Conservation (phyloP, 768 basidiomycete genomes). For the Trametes cinnabarina region DNA sequence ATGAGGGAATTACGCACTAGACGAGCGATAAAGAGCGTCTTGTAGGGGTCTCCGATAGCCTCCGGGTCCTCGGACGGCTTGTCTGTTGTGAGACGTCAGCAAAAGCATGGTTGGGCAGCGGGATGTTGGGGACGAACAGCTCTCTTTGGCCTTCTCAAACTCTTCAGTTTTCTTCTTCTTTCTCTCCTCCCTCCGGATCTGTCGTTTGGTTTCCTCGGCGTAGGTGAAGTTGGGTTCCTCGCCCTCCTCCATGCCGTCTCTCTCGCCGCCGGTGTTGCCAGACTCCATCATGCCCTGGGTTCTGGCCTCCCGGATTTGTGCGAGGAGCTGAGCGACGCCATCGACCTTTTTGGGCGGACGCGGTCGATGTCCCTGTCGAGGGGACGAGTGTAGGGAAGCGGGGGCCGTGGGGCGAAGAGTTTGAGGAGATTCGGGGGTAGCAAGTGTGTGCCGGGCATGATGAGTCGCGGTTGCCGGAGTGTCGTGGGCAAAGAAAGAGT, state of each 20-base stretch:
- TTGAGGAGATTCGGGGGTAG: slow-evolving; percentile 95
- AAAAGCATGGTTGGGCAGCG: slow-evolving; percentile 2
- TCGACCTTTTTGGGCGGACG: slow-evolving; percentile 64
- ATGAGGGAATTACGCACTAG: slow-evolving; percentile 49
- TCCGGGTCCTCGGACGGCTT: slow-evolving; percentile 90
- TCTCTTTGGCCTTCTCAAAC: slow-evolving; percentile 79
- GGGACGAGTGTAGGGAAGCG: slow-evolving; percentile 82
- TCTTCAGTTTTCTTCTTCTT: slow-evolving; percentile 74
- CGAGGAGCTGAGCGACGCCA: slow-evolving; percentile 77
- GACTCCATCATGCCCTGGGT: slow-evolving; percentile 63
- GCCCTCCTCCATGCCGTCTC: slow-evolving; percentile 78
- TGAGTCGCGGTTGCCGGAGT: slow-evolving; percentile 1
- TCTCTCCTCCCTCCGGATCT: slow-evolving; percentile 73
- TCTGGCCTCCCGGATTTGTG: slow-evolving; percentile 71
- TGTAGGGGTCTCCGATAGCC: slow-evolving; percentile 95
- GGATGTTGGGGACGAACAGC: slow-evolving; percentile 56
- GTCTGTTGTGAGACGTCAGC: slow-evolving; percentile 49
- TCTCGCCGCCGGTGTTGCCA: slow-evolving; percentile 36
- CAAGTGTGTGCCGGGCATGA: slow-evolving; percentile 74
- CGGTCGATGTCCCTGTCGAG: slow-evolving; percentile 81
- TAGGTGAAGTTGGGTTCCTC: slow-evolving; percentile 79
- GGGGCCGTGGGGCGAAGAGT: slow-evolving; percentile 92
- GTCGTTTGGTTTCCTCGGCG: slow-evolving; percentile 79
- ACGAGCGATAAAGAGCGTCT: slow-evolving; percentile 94
- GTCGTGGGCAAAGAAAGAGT: slow-evolving; percentile 5